Percentiles rank a stretch among this genome's conserved stretches.
Evolutionary conservation across 1,284 basidiomycete genomes (phyloP).

Genomic region (Peniophora sp.): DNA sequence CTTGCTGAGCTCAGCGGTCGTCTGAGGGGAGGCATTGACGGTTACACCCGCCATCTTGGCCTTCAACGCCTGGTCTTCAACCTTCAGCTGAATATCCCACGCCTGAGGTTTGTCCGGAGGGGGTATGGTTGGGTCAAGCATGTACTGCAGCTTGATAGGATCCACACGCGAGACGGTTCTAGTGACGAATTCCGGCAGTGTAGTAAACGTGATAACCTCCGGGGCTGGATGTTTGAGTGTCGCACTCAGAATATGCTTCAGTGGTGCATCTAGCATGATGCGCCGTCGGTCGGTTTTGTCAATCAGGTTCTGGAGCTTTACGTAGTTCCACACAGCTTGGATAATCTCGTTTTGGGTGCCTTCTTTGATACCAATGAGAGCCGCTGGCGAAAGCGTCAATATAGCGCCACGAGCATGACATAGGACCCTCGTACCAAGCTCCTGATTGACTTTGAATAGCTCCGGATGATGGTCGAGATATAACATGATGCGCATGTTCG

Average conservation of each 20-base stretch:
- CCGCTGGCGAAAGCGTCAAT: slow-evolving; percentile 23
- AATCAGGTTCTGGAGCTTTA: slow-evolving; percentile 82
- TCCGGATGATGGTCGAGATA: slow-evolving; percentile 85
- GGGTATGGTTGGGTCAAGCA: slow-evolving; percentile 47
- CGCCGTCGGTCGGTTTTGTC: slow-evolving; percentile 84
- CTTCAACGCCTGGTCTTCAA: slow-evolving; percentile 77
- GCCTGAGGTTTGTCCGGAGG: slow-evolving; percentile 61
- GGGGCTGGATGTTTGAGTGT: slow-evolving; percentile 20
- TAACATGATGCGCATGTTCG: slow-evolving; percentile 73
- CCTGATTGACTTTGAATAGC: slow-evolving; percentile 75
- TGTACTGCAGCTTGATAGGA: slow-evolving; percentile 82
- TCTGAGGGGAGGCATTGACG: slow-evolving; percentile 65
- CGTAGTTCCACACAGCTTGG: slow-evolving; percentile 87
- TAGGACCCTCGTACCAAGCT: slow-evolving; percentile 66
- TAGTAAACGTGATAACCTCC: slow-evolving; percentile 67
- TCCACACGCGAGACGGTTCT: slow-evolving; percentile 74
- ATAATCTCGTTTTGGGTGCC: slow-evolving; percentile 81
- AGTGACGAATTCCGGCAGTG: slow-evolving; percentile 83
- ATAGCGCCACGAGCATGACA: neutral
- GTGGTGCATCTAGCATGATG: slow-evolving; percentile 69
- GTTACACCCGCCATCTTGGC: slow-evolving; percentile 70
- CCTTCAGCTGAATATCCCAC: slow-evolving; percentile 86
- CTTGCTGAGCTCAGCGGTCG: slow-evolving; percentile 58
- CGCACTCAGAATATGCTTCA: slow-evolving; percentile 48
- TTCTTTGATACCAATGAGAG: slow-evolving; percentile 74